phyloP scores from a whole-genome alignment of 108 stramenopile species.

The Cylindrotheca closterium region DNA sequence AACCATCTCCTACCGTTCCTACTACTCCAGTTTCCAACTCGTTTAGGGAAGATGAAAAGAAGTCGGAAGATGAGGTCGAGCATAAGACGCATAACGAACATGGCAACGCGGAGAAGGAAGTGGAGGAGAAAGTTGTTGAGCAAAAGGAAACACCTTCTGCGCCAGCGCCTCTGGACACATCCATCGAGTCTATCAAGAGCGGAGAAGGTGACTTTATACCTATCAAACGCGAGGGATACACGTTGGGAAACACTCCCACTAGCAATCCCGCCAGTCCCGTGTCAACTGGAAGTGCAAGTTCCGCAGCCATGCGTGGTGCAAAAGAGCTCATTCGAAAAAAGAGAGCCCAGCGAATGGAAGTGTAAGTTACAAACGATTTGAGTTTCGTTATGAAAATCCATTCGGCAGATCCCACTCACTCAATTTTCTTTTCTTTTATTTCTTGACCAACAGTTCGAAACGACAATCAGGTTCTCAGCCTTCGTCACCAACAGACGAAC shows the following conservation, averaged over 20 bases:
- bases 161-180: constrained; percentile 1
- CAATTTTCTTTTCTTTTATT: too few relatives aligned
- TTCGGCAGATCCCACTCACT: too few relatives aligned
- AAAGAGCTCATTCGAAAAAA: constrained; percentile 54
- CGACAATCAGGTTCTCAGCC: too few relatives aligned
- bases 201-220: constrained; percentile 25
- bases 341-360: constrained; percentile 38
- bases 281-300: constrained; percentile 13
- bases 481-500: too few relatives aligned
- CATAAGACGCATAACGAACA: constrained; percentile 33
- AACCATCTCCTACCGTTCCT: background rate
- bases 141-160: background rate
- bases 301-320: constrained; percentile 49
- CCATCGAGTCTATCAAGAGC: constrained; percentile 8
- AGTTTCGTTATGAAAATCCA: too few relatives aligned
- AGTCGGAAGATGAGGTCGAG: constrained; percentile 4
- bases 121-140: background rate
- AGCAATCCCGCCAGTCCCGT: constrained; percentile 12
- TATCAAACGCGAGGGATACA: constrained; percentile 17
- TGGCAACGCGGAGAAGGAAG: constrained; percentile 10
- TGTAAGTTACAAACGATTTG: constrained; percentile 25
- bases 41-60: constrained; percentile 5
- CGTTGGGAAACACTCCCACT: background rate
- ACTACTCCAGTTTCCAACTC: background rate
- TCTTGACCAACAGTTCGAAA: too few relatives aligned